Conservation (phyloP, 768 basidiomycete genomes). For the Chalciporus sphaerocephalus region DNA sequence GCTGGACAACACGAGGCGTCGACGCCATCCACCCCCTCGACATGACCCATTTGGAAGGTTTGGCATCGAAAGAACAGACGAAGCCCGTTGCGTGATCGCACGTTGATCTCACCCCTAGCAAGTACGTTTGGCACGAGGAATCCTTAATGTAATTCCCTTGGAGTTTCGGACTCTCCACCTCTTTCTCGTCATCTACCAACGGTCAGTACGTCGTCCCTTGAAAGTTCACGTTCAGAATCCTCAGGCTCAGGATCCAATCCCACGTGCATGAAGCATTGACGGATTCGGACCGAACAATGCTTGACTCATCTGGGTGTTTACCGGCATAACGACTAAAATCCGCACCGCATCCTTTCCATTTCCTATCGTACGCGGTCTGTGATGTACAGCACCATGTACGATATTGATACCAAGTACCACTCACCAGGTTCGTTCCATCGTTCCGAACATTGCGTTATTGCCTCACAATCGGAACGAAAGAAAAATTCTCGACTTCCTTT, state of each 20-base stretch:
- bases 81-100: neutral
- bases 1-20: neutral
- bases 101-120: neutral
- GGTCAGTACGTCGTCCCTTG: neutral
- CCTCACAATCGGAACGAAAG: neutral
- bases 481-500: neutral
- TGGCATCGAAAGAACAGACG: conserved; percentile 22
- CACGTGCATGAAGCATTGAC: neutral
- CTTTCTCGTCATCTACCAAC: neutral
- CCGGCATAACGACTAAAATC: neutral
- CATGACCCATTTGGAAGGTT: conserved; percentile 23
- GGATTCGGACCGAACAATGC: neutral
- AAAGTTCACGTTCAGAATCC: neutral
- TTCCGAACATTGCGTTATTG: neutral
- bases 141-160: neutral
- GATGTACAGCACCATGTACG: neutral
- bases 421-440: neutral
- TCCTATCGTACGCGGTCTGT: too few species aligned
- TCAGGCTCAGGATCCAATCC: neutral
- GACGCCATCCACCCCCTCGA: conserved; percentile 6
- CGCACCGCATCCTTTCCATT: neutral
- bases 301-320: neutral
- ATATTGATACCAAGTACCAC: neutral
- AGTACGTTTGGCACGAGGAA: neutral
- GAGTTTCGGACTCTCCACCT: neutral